Base-by-base conservation (phyloP, 2,329 filamentous ascomycete species). In the Paracorniculantispora psalliotae region DNA sequence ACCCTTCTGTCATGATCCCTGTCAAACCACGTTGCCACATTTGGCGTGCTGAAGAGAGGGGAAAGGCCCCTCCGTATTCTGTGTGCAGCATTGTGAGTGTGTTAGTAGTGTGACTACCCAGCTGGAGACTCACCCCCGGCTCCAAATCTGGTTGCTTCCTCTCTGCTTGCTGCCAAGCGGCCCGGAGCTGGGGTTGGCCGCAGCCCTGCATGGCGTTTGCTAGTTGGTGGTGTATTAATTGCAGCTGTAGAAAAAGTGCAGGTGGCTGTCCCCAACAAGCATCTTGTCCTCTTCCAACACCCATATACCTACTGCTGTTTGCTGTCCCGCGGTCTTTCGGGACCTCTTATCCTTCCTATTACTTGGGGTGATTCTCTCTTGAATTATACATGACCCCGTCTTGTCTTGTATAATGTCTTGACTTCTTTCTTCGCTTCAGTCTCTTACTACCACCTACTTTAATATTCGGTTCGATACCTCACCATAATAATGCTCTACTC, bases 401-500 rank as follows among this genome's bases (percentile, higher is more conserved):
- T 19, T 56, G 17, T 10, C 23, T 7, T 19, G 35, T 47, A 50
- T 30, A 43, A 57, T 57, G 54, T 23, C 54, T 50, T 50, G 33
- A 49, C 28, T 50, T 13, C n/a, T 35, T 13, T 35, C 47, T 7
- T 25, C 17, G 26, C 5, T 43, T 30, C 19, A 23, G 30, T 33
- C 15, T 19, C 25, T 12, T 30, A 4, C 10, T n/a, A 8, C 19
- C 17, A 46, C 19, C n/a, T 49, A 21, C 28, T 48, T 15, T 43
- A 43, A 43, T 43, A 19, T 10, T 41, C 19, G 23, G 25, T 28
- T 2, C 19, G 19, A 41, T 12, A n/a, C 12, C 13, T 35, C 28
- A 54, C 44, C 39, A 15, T 35, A 23, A 39, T 15, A 49, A 59
- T 59, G 57, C 21, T 86, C 64, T 86, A 86, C 66, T 79, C 81